Evolutionary conservation across 1,284 basidiomycete genomes (phyloP).

Genomic region (Pascua guehoae): DNA sequence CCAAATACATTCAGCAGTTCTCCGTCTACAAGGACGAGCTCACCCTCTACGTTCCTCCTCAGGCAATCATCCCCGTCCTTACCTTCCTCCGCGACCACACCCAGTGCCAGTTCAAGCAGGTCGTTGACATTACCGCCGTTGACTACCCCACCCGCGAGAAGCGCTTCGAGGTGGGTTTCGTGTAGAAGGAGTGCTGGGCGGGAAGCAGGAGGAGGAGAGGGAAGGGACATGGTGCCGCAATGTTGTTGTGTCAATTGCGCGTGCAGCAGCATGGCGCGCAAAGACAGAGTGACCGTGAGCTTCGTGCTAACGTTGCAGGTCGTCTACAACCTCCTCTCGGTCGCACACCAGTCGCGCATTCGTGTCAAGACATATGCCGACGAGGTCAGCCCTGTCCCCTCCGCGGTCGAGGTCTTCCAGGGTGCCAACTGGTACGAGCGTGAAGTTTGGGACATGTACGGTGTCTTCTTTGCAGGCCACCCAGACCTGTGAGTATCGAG

Average conservation of each 20-base stretch:
- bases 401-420: constrained; percentile 70
- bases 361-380: constrained; percentile 97
- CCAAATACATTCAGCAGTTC: constrained; percentile 95
- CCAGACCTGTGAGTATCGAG: constrained; percentile 76
- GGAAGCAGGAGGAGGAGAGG: too few species aligned
- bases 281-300: too few species aligned
- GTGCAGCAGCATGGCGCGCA: too few species aligned
- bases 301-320: constrained; percentile 50
- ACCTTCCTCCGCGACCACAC: constrained; percentile 95
- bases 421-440: constrained; percentile 97
- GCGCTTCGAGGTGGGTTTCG: constrained; percentile 69
- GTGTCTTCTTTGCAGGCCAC: constrained; percentile 94
- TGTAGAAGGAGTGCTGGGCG: too few species aligned
- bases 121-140: constrained; percentile 91
- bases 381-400: constrained; percentile 92
- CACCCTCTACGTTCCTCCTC: constrained; percentile 72
- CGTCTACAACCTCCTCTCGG: constrained; percentile 89
- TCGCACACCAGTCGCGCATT: constrained; percentile 70
- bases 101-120: constrained; percentile 88
- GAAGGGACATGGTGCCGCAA: too few species aligned
- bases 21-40: constrained; percentile 97
- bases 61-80: constrained; percentile 77
- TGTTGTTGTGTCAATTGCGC: too few species aligned
- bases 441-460: constrained; percentile 97
- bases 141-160: constrained; percentile 92